Evolutionary conservation across 1,139 yeast species (phyloP), one percentile per base, ranked within the genome.

Genomic region (Tardiomyces blankii): DNA sequence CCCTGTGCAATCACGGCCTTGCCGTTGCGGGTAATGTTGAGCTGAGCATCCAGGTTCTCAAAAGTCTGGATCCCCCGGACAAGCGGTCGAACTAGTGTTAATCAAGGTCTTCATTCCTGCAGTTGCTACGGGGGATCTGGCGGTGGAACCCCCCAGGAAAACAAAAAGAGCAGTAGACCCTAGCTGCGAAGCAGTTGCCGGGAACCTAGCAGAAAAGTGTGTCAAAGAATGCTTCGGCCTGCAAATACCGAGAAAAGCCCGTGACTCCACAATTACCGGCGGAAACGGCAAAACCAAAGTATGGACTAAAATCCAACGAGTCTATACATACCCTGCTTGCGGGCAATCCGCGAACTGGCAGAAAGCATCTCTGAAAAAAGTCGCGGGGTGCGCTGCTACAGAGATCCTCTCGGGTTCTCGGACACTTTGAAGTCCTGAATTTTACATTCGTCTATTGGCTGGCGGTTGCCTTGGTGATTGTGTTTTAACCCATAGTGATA

Each of bases 11-110:
- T 63, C 56, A 79, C 73, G 40, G 87, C 81, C 61, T 86, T 84
- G 38, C 95, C 95, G 47, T 74, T 71, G 54, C 79, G 73, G 50
- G 93, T 82, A 64, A 86, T 79, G 66, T 82, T 81, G 58, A 86
- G 69, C 63, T 86, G 95, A 46, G 75, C 68, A 48, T 66, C 69
- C 43, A 75, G 59, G 46, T 55, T 56, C 41, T 61, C 66, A 46
- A 64, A 54, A 23, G 68, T 60, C 54, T 67, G 67, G 51, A 66
- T 58, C 44, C 59, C 41, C 23, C 56, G 52, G 21, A 42, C 42
- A n/a, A 28, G 40, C 28, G 28, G 14, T 12, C 21, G 39, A 7
- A 16, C 18, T 13, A 19, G 4, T 35, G 39, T 35, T n/a, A 12
- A 13, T 12, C 4, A 6, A 28, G 6, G 32, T 13, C 4, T 21